Percentiles rank a stretch among this genome's conserved stretches.
Evolutionary conservation across 2,329 filamentous ascomycete species (phyloP).

Genomic region (Diaporthe batatas): DNA sequence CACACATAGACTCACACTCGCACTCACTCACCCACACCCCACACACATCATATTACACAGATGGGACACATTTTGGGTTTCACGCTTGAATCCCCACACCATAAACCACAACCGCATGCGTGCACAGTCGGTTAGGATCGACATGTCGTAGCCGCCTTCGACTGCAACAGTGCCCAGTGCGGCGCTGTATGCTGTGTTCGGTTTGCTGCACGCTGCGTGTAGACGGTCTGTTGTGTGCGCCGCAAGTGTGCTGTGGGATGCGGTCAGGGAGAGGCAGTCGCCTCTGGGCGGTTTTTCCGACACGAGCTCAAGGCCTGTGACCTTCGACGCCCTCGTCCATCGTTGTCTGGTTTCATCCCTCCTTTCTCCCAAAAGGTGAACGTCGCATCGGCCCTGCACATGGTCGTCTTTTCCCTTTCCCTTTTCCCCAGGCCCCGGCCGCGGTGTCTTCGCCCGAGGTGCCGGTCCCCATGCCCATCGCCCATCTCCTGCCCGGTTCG

Average conservation of each 20-base stretch:
- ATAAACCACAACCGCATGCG: conserved; percentile 12
- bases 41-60: conserved; percentile 23
- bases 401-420: neutral
- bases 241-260: neutral
- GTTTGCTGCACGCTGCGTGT: neutral
- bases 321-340: conserved; percentile 27
- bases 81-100: conserved; percentile 39
- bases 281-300: conserved; percentile 21
- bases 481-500: neutral
- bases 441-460: conserved; percentile 32
- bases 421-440: neutral
- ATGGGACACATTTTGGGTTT: conserved; percentile 40
- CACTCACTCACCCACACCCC: neutral
- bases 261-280: neutral
- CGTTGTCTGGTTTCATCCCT: conserved; percentile 39
- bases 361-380: conserved; percentile 5
- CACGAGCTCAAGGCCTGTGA: conserved; percentile 34
- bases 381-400: conserved; percentile 23
- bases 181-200: neutral
- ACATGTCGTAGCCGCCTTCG: conserved; percentile 32
- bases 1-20: conserved; percentile 7
- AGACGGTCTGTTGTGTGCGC: neutral
- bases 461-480: neutral
- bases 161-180: conserved; percentile 11
- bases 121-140: conserved; percentile 35